These are phyloP conservation scores for Cystoisospora suis DNA, from an alignment of 169 alveolate species.

Conservation along the genomic window DNA sequence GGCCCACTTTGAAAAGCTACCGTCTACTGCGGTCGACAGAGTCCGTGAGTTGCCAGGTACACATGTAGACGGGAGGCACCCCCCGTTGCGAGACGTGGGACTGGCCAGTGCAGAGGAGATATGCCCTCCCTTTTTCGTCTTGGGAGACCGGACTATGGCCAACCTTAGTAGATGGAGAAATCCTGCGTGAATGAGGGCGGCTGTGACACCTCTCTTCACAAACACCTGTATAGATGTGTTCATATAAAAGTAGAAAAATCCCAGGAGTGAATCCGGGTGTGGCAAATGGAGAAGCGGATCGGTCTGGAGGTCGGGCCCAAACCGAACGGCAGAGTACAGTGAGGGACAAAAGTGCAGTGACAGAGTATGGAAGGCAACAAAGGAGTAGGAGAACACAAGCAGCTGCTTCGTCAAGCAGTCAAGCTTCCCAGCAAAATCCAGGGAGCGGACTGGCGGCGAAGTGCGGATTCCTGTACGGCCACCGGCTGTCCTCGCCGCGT, in stretches of 20 bases:
- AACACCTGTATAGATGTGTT: constrained; percentile 39
- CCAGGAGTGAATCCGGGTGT: neutral
- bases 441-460: neutral
- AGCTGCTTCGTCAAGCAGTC: constrained; percentile 23
- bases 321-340: constrained; percentile 15
- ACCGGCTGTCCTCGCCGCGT: neutral
- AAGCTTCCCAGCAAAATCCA: constrained; percentile 34
- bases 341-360: constrained; percentile 27
- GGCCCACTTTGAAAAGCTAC: too few species aligned
- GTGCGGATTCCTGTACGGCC: neutral
- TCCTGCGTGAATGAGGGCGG: constrained; percentile 15
- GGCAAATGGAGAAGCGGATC: constrained; percentile 44
- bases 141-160: neutral
- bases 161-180: constrained; percentile 32
- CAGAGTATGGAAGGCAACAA: constrained; percentile 28
- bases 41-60: too few species aligned
- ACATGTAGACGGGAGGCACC: too few species aligned
- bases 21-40: too few species aligned
- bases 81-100: too few species aligned
- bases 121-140: too few species aligned
- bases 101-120: too few species aligned
- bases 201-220: constrained; percentile 41
- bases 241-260: constrained; percentile 39
- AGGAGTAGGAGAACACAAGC: constrained; percentile 17
- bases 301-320: neutral